Evolutionary conservation across 75 land plant species (phyloP).

Genomic region (Chamaecyparis obtusa): DNA sequence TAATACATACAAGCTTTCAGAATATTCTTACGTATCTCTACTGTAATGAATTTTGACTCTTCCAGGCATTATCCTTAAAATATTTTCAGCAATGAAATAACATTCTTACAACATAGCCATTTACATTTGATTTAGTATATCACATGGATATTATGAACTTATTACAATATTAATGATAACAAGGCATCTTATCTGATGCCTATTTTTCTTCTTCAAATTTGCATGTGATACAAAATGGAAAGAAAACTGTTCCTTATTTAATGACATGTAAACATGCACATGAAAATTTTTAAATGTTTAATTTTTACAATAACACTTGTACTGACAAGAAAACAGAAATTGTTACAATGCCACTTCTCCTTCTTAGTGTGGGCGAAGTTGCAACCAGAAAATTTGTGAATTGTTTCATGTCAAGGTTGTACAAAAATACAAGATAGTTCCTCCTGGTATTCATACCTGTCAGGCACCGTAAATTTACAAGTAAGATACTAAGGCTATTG

Average conservation of each 20-base stretch:
- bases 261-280: not conserved
- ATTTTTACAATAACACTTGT: not conserved
- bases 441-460: not conserved
- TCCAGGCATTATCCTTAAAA: not conserved
- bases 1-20: not conserved
- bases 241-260: not conserved
- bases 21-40: not conserved
- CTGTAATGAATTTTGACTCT: not conserved
- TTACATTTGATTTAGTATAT: not conserved
- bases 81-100: not conserved
- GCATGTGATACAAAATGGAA: not conserved
- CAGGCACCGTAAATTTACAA: not conserved
- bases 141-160: not conserved
- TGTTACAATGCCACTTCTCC: not conserved
- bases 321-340: not conserved
- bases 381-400: constrained; percentile 1
- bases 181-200: constrained; percentile 1
- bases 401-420: not conserved
- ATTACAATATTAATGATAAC: not conserved
- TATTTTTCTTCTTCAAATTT: not conserved
- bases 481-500: not conserved
- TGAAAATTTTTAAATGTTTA: not conserved
- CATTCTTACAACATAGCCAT: not conserved
- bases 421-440: constrained; percentile 4
- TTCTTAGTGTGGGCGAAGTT: not conserved